Evolutionary conservation across 345 rosid genomes (phyloP), one percentile per base, ranked within the genome.

Genomic region (Raphanus sativus): DNA sequence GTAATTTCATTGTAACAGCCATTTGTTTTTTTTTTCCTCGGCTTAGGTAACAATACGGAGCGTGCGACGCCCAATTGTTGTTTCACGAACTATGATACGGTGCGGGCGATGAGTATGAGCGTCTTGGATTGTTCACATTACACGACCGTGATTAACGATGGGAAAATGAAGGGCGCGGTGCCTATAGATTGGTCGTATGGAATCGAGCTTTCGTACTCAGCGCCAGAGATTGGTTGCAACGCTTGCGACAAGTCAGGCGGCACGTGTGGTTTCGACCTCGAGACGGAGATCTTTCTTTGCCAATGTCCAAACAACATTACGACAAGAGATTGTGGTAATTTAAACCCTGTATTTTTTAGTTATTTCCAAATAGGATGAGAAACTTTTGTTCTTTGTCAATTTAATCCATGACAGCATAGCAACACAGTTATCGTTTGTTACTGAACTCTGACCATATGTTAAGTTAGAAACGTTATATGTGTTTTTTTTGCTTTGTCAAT

Each of bases 121-220:
- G 89, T 94, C 5, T 72, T 94, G 88, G 98, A 94, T 67, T 92
- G 98, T 67, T 77, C 92, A 11, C 98, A 92, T 80, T 94, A 90
- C 77, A 88, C 89, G 11, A 80, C 92, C 59, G 71, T 88, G 26
- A 85, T 71, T 21, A 81, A 86, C 48, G 65, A 75, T 1, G 92
- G 90, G 5, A 73, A 67, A 16, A 77, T 92, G 86, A 85, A 72
- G 70, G 89, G 86, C n/a, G 68, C 84, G 21, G 85, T 81, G 2
- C 97, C 98, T 1, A 8, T 77, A 74, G 98, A 92, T 80, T 94
- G 98, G 98, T 85, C 85, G 6, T 94, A 92, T n/a, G 97, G 97
- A 12, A 87, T 94, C n/a, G 86, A 87, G 62, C 80, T 94, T 62
- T 85, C 92, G 1, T 92, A 70, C 48, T 78, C 89, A 1, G 74